These are phyloP conservation scores for Blepharisma undulans DNA, from an alignment of 169 alveolate genomes.

Conservation along the genomic window DNA sequence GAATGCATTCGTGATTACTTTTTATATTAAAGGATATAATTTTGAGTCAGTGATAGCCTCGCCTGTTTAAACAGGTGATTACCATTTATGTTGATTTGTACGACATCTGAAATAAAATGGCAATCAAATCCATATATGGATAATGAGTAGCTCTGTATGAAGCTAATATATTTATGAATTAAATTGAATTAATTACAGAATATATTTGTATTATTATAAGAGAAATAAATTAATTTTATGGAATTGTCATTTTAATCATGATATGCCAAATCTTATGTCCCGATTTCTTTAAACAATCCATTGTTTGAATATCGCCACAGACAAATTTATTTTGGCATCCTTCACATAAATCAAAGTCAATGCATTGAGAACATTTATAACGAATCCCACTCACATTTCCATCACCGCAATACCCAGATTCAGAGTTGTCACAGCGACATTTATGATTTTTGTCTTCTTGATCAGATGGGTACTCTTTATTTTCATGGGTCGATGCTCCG, in stretches of 20 bases:
- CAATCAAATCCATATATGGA: too few relatives aligned
- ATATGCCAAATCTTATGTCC: conserved; percentile 7
- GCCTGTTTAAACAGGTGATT: too few relatives aligned
- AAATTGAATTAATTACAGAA: too few relatives aligned
- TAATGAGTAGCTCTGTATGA: too few relatives aligned
- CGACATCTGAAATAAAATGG: too few relatives aligned
- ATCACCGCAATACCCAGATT: background rate
- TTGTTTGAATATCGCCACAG: background rate
- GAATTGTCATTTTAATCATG: background rate
- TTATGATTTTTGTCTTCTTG: background rate
- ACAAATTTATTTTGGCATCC: conserved; percentile 39
- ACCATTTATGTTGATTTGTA: too few relatives aligned
- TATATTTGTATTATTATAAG: too few relatives aligned
- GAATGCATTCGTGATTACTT: too few relatives aligned
- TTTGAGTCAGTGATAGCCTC: too few relatives aligned
- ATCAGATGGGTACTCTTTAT: background rate
- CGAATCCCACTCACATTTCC: conserved; percentile 39
- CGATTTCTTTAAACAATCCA: background rate
- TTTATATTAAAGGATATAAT: too few relatives aligned
- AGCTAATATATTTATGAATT: too few relatives aligned
- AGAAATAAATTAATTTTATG: background rate
- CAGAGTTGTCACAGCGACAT: background rate
- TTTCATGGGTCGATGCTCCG: background rate
- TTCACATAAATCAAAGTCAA: conserved; percentile 51
- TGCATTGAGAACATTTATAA: conserved; percentile 49